Evolutionary conservation across 169 alveolate genomes (phyloP), one percentile per base, ranked within the genome.

Genomic region (Cytauxzoon felis): DNA sequence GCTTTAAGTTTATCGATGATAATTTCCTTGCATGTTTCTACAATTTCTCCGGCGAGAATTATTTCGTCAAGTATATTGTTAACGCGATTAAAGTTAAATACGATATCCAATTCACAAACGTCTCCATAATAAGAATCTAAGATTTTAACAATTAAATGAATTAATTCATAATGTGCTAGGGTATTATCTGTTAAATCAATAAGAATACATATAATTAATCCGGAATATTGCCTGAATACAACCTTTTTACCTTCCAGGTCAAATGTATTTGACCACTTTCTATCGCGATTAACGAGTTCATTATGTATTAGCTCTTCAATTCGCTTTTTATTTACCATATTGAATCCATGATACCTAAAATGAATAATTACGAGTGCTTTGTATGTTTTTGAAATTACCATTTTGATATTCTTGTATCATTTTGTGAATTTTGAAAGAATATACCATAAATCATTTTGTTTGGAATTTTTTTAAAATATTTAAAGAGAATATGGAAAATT

Each of bases 111-210:
- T 69, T 90, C 93, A 58, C 88, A 80, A 11, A 89, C 99, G 79
- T 95, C 96, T 80, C 96, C 99, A 75, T 96, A 96, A 81, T 95
- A 96, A 66, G 85, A 93, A 79, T 97, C 99, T 40, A 96, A 87
- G 5, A 98, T 95, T 80, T 96, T 99, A 0, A 96, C 99, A n/a
- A 96, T 81, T 61, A 94, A 93, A 80, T 98, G 99, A 41, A 98
- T 96, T 80, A 97, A 91, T 80, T 98, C 99, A 43, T 95, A 91
- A 48, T 93, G 87, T 11, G 99, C 95, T 54, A 96, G 89, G 78
- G 97, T 98, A 82, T 96, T 97, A 75, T 89, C 88, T 32, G 81
- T 90, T n/a, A 53, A 82, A 68, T 96, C 99, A 33, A 94, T 87
- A 50, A 52, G 47, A 3, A 66, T 24, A 54, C 80, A 54, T 34